A percentile compares a stretch with the other conserved stretches of the same genome.
Evolutionary conservation across 2,329 filamentous ascomycete genomes (phyloP).

Genomic region (Verruconis gallopava): DNA sequence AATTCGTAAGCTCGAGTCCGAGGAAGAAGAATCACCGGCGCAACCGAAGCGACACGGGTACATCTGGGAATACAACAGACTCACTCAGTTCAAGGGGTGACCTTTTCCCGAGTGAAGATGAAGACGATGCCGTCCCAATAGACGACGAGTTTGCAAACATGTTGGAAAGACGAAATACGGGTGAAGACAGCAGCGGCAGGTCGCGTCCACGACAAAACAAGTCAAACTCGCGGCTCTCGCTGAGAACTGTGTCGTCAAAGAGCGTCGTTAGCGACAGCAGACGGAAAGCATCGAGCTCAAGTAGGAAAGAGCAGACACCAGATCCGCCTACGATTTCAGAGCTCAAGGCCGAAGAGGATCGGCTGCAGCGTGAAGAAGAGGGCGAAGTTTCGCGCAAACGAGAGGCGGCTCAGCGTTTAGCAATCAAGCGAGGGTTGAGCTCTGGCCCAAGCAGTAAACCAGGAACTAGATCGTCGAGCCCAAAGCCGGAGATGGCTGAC

Average conservation of each 20-base stretch:
- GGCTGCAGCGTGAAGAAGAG: slow-evolving; percentile 42
- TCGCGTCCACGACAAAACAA: slow-evolving; percentile 14
- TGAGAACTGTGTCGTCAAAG: slow-evolving; percentile 32
- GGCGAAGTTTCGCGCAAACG: slow-evolving; percentile 39
- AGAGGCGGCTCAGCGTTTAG: slow-evolving; percentile 41
- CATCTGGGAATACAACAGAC: slow-evolving; percentile 69
- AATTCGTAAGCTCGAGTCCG: slow-evolving; percentile 16
- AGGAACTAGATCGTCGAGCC: neutral
- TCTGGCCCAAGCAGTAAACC: slow-evolving; percentile 8
- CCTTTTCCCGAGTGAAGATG: slow-evolving; percentile 81
- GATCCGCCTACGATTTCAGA: slow-evolving; percentile 39
- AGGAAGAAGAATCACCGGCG: slow-evolving; percentile 30
- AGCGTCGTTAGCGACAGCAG: slow-evolving; percentile 23
- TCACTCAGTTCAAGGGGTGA: slow-evolving; percentile 81
- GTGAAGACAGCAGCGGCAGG: slow-evolving; percentile 2
- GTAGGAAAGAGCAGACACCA: slow-evolving; percentile 16
- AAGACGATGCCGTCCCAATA: slow-evolving; percentile 84
- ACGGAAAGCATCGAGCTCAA: slow-evolving; percentile 14
- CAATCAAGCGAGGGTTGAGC: slow-evolving; percentile 39
- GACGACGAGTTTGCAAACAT: slow-evolving; percentile 86
- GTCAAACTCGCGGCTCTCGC: slow-evolving; percentile 35
- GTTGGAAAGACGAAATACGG: slow-evolving; percentile 55
- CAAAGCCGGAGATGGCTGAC: neutral
- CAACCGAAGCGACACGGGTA: slow-evolving; percentile 64
- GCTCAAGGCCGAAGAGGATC: slow-evolving; percentile 45